Evolutionary conservation across 2,329 filamentous ascomycete species (phyloP).

Genomic region (Diaporthe nobilis): DNA sequence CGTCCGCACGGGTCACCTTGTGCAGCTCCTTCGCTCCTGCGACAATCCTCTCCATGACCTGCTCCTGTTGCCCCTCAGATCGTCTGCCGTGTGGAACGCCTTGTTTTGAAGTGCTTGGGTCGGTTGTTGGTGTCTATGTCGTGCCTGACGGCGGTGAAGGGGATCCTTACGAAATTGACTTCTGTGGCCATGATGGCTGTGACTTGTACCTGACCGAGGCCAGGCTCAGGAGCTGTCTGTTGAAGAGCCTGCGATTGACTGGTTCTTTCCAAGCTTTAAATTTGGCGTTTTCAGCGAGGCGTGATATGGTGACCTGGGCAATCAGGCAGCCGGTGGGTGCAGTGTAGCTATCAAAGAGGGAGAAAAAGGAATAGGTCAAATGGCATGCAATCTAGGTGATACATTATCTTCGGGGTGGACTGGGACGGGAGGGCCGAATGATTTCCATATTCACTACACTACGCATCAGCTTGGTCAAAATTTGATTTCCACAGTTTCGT

Average conservation of each 20-base stretch:
- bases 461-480: too few relatives aligned
- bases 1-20: background rate
- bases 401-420: too few relatives aligned
- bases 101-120: constrained; percentile 2
- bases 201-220: background rate
- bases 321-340: too few relatives aligned
- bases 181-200: background rate
- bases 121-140: background rate
- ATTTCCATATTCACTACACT: too few relatives aligned
- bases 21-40: constrained; percentile 6
- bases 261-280: background rate
- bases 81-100: background rate
- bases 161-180: background rate
- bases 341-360: too few relatives aligned
- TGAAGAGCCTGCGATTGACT: background rate
- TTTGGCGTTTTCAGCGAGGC: background rate
- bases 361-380: background rate
- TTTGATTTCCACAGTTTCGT: too few relatives aligned
- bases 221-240: background rate
- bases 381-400: too few relatives aligned
- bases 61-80: background rate
- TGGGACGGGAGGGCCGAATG: too few relatives aligned
- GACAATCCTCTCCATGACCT: background rate
- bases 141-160: background rate
- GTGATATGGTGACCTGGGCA: background rate